These are phyloP conservation scores for Strobilomyces dryophilus DNA, from an alignment of 768 basidiomycete species.

Conservation along the genomic window DNA sequence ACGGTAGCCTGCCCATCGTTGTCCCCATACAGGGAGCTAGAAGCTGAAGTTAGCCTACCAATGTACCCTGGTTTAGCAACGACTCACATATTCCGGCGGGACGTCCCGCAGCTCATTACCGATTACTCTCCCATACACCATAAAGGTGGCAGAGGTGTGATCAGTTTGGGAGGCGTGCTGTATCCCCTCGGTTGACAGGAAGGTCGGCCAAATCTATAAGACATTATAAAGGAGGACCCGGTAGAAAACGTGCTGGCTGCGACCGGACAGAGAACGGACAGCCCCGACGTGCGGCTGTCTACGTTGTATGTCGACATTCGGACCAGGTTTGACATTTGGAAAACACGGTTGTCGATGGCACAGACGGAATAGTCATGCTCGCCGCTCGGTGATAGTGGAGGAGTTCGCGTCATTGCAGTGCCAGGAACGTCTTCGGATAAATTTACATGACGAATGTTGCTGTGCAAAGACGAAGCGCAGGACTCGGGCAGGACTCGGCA, in stretches of 20 bases:
- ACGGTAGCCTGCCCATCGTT: slow-evolving; percentile 25
- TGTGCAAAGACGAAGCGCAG: slow-evolving; percentile 4
- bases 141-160: slow-evolving; percentile 18
- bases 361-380: slow-evolving; percentile 7
- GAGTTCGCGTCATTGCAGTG: slow-evolving; percentile 21
- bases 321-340: slow-evolving; percentile 18
- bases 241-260: slow-evolving; percentile 20
- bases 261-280: slow-evolving; percentile 21
- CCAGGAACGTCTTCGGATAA: slow-evolving; percentile 9
- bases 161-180: slow-evolving; percentile 10
- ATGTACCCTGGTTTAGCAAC: background rate
- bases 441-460: slow-evolving; percentile 4
- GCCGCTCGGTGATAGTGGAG: slow-evolving; percentile 14
- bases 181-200: slow-evolving; percentile 16
- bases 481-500: background rate
- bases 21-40: slow-evolving; percentile 32
- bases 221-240: slow-evolving; percentile 24
- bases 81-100: slow-evolving; percentile 28
- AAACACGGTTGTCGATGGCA: slow-evolving; percentile 25
- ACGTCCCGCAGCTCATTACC: slow-evolving; percentile 29
- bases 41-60: slow-evolving; percentile 6
- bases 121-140: slow-evolving; percentile 28
- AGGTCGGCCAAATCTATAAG: slow-evolving; percentile 11
- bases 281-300: slow-evolving; percentile 18
- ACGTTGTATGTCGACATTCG: slow-evolving; percentile 12